phyloP scores from a whole-genome alignment of 805 yeast genomes.

The Saccharomycopsis sp. region DNA sequence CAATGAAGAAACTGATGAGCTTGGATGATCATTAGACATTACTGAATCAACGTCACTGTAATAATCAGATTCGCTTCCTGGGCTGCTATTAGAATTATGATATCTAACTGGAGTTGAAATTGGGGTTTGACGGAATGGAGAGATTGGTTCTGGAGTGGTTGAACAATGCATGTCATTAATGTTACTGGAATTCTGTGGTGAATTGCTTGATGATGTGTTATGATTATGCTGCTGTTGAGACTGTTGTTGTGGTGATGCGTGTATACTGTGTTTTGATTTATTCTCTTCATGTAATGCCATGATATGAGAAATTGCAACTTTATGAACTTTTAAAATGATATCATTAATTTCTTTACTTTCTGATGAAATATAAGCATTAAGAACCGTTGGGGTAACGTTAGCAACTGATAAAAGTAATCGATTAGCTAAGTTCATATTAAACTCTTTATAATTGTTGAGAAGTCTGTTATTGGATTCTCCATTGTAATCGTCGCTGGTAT shows the following conservation, averaged over 20 bases:
- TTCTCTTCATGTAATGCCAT: slow-evolving; percentile 22
- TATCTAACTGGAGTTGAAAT: slow-evolving; percentile 26
- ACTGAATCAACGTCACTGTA: slow-evolving; percentile 20
- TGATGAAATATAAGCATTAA: slow-evolving; percentile 16
- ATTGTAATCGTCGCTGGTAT: slow-evolving; percentile 36
- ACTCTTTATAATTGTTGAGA: slow-evolving; percentile 42
- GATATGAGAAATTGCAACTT: slow-evolving; percentile 22
- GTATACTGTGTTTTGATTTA: slow-evolving; percentile 9
- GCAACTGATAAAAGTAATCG: slow-evolving; percentile 30
- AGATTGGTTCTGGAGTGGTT: neutral
- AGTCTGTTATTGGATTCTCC: slow-evolving; percentile 23
- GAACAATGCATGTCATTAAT: neutral
- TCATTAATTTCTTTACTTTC: slow-evolving; percentile 17
- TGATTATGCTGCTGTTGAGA: slow-evolving; percentile 7
- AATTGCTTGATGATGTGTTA: neutral
- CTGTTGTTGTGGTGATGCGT: slow-evolving; percentile 1
- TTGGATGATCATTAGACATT: slow-evolving; percentile 21
- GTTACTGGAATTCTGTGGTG: neutral
- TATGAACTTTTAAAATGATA: slow-evolving; percentile 18
- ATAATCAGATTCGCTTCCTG: slow-evolving; percentile 10
- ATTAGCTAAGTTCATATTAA: slow-evolving; percentile 42
- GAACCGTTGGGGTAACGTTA: slow-evolving; percentile 19
- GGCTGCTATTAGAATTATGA: slow-evolving; percentile 15
- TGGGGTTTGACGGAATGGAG: slow-evolving; percentile 23
- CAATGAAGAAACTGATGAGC: slow-evolving; percentile 35